Conservation (phyloP, 1,284 basidiomycete species). For the Athelia sp. region DNA sequence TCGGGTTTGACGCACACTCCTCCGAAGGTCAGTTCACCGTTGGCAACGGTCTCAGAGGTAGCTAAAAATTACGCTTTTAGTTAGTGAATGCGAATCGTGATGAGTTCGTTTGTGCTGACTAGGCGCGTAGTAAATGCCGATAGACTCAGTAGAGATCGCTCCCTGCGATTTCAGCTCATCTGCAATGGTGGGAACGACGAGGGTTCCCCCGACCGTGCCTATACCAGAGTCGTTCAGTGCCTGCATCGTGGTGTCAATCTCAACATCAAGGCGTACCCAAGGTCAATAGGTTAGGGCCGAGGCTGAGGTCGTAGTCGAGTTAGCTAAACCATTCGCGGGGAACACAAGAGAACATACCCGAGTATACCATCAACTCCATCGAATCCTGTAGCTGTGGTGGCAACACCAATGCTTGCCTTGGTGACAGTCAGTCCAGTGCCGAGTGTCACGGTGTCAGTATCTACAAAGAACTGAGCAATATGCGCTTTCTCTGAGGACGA, state of each 20-base stretch:
- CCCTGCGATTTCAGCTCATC: conserved; percentile 4
- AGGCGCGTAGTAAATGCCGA: conserved; percentile 11
- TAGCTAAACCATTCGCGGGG: background rate
- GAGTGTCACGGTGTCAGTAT: conserved; percentile 5
- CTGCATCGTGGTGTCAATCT: background rate
- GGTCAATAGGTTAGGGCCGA: background rate
- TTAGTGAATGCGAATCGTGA: background rate
- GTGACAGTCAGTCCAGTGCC: conserved; percentile 5
- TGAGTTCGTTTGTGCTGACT: background rate
- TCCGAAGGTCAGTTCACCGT: conserved; percentile 3
- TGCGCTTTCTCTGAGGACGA: background rate
- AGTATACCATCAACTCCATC: conserved; percentile 10
- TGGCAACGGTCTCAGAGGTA: background rate
- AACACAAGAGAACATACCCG: background rate
- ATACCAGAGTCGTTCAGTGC: background rate
- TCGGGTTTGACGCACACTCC: background rate
- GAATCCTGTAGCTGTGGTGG: conserved; percentile 6
- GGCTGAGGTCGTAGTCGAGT: background rate
- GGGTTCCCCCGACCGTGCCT: background rate
- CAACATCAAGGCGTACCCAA: background rate
- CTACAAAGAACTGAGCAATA: background rate
- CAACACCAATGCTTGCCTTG: conserved; percentile 9
- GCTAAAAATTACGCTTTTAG: background rate
- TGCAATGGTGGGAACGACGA: background rate
- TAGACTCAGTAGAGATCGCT: conserved; percentile 7